Conservation (phyloP, 2,329 filamentous ascomycete genomes). For the Magnaporthales sp. region DNA sequence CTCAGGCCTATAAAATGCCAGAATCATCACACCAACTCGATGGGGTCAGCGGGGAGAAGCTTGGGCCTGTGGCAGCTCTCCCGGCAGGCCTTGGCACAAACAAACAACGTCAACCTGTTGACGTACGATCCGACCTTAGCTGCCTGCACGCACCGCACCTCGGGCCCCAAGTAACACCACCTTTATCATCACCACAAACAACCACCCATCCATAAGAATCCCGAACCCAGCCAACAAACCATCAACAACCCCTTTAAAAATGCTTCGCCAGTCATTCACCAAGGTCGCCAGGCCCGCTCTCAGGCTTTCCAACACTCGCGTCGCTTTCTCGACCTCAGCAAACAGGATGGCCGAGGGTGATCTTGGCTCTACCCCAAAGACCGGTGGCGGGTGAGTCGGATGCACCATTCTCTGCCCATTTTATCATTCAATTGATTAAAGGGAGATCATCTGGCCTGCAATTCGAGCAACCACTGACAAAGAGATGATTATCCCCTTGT, state of each 20-base stretch:
- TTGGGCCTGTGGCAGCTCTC: neutral
- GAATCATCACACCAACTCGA: neutral
- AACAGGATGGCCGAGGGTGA: constrained; percentile 63
- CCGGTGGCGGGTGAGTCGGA: constrained; percentile 20
- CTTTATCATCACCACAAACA: neutral
- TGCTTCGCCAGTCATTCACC: constrained; percentile 59
- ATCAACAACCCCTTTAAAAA: constrained; percentile 26
- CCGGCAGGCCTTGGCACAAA: neutral
- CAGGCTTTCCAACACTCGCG: constrained; percentile 32
- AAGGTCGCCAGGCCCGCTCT: constrained; percentile 44
- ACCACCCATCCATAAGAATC: neutral
- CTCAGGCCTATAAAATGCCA: neutral
- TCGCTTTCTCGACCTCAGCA: constrained; percentile 52
- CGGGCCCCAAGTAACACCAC: neutral
- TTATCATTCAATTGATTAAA: neutral
- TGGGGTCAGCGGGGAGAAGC: neutral
- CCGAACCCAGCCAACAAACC: neutral
- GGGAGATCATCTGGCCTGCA: neutral
- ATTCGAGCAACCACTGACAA: neutral
- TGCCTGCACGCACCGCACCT: neutral
- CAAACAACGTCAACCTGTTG: neutral
- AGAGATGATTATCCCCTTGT: neutral
- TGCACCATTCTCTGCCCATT: neutral
- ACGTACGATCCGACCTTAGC: neutral
- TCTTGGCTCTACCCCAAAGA: constrained; percentile 51